phyloP scores from a whole-genome alignment of 129 eudicot genomes.

The Helianthus annuus region HanXRQr2.0-SUNRISE NC_035449.2:131820041-131820540 shows the following conservation, averaged over 20 bases:
- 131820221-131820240: not conserved
- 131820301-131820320: not conserved
- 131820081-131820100: constrained; percentile 75
- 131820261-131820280: not conserved
- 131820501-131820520: not conserved
- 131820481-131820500: not conserved
- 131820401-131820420: constrained; percentile 73
- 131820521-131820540: not conserved
- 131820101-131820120: constrained; percentile 77
- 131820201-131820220: constrained; percentile 86
- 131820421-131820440: constrained; percentile 85
- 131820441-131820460: constrained; percentile 62
- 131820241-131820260: not conserved
- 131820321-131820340: not conserved
- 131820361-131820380: constrained; percentile 87
- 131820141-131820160: constrained; percentile 86
- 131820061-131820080: constrained; percentile 82
- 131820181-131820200: constrained; percentile 85
- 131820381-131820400: constrained; percentile 95
- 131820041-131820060: constrained; percentile 70
- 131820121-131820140: constrained; percentile 88
- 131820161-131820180: constrained; percentile 85
- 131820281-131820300: not conserved
- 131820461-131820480: not conserved
- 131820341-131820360: constrained; percentile 88